Conservation (phyloP, 139 green algal species). For the Edaphochlamys debaryana region DNA sequence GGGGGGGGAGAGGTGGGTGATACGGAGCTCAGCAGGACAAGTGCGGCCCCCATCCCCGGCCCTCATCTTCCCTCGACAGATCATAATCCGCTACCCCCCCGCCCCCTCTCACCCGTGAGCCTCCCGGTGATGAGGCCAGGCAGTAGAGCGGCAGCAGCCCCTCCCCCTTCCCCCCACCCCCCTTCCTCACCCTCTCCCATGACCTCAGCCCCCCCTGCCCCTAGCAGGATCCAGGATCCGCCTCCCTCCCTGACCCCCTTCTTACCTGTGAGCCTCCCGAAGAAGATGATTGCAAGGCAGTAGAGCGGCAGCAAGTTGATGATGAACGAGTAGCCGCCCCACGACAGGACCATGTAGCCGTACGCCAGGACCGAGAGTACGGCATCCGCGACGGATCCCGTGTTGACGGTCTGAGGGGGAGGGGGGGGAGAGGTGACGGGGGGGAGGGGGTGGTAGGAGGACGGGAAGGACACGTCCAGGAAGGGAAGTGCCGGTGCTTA, state of each 20-base stretch:
- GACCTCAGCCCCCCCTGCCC: background rate
- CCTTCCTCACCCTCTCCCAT: too few species aligned
- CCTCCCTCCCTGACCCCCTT: background rate
- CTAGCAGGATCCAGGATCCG: background rate
- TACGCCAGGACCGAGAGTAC: slow-evolving; percentile 76
- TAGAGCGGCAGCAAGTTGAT: slow-evolving; percentile 98
- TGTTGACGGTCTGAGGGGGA: slow-evolving; percentile 86
- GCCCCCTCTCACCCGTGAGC: too few species aligned
- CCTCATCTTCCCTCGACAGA: too few species aligned
- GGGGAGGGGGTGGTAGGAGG: too few species aligned
- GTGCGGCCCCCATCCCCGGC: too few species aligned
- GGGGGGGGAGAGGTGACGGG: background rate
- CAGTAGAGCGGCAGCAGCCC: too few species aligned
- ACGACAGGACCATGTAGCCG: slow-evolving; percentile 92
- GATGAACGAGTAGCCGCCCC: slow-evolving; percentile 98
- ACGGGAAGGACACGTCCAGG: too few species aligned
- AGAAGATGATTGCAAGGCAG: slow-evolving; percentile 85
- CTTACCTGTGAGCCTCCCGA: slow-evolving; percentile 61
- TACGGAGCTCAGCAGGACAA: too few species aligned
- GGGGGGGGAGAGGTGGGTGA: background rate
- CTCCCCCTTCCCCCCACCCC: background rate
- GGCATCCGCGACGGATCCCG: slow-evolving; percentile 83
- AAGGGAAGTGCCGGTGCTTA: too few species aligned
- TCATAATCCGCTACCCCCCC: too few species aligned
- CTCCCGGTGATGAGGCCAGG: too few species aligned